Evolutionary conservation across 345 rosid species (phyloP).

Genomic region (Eucalyptus rudis): DNA sequence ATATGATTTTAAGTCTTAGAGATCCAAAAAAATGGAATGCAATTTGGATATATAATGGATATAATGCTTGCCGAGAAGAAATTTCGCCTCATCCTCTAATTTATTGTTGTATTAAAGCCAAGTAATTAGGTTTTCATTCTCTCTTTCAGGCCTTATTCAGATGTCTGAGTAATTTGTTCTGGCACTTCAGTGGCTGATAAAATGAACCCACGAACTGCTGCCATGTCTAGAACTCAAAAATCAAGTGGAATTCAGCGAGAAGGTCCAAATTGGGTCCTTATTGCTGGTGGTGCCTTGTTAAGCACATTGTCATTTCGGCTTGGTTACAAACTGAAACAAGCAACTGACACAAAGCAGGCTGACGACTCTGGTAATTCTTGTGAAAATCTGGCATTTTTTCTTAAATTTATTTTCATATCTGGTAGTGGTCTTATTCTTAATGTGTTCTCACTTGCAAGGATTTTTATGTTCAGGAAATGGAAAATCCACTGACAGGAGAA

Average conservation of each 20-base stretch:
- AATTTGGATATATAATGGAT: background rate
- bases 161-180: conserved; percentile 7
- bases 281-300: conserved; percentile 92
- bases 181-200: conserved; percentile 10
- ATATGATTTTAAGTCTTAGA: background rate
- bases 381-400: background rate
- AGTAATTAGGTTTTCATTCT: background rate
- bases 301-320: conserved; percentile 87
- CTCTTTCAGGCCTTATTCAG: conserved; percentile 43
- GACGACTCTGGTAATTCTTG: conserved; percentile 15
- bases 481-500: conserved; percentile 25
- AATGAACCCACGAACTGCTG: conserved; percentile 52
- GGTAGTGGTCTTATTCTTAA: background rate
- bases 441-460: background rate
- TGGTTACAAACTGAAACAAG: conserved; percentile 82
- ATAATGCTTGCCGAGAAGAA: background rate
- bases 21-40: background rate
- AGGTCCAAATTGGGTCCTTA: conserved; percentile 86
- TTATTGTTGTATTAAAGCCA: background rate
- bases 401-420: background rate
- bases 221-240: conserved; percentile 41
- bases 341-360: conserved; percentile 44
- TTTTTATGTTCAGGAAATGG: conserved; percentile 23
- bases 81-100: background rate
- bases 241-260: conserved; percentile 25